phyloP scores from a whole-genome alignment of 139 green algal species.

The Penium margaritaceum region DNA sequence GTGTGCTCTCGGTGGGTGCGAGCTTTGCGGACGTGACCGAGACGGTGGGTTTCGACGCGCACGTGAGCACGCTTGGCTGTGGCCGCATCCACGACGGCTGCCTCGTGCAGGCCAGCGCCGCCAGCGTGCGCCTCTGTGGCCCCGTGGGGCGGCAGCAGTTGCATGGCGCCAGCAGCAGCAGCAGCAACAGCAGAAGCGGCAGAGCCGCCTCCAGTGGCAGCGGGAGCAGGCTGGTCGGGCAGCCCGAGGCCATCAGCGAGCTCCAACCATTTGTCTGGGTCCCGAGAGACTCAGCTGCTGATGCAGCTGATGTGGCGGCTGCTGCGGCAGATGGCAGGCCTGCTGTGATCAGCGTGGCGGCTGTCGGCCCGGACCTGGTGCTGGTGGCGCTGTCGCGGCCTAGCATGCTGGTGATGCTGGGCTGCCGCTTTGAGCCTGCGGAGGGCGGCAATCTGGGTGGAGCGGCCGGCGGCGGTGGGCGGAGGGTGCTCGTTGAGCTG shows the following conservation, averaged over 20 bases:
- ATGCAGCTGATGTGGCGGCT: too few relatives aligned
- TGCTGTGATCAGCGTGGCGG: conserved; percentile 25
- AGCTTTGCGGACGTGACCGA: conserved; percentile 41
- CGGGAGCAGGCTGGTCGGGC: too few relatives aligned
- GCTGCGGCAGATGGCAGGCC: background rate
- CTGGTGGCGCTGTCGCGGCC: conserved; percentile 26
- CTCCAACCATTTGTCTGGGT: too few relatives aligned
- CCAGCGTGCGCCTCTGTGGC: conserved; percentile 13
- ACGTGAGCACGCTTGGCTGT: conserved; percentile 23
- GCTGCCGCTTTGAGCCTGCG: background rate
- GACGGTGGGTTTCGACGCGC: conserved; percentile 11
- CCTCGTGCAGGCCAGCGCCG: conserved; percentile 24
- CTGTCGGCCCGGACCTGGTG: conserved; percentile 12
- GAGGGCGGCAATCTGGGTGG: background rate
- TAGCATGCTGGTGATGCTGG: conserved; percentile 19
- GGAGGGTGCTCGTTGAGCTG: conserved; percentile 16
- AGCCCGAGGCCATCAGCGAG: too few relatives aligned
- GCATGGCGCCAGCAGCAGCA: too few relatives aligned
- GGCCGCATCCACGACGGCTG: conserved; percentile 21
- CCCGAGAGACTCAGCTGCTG: too few relatives aligned
- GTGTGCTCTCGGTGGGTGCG: conserved; percentile 30
- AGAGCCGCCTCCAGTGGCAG: background rate
- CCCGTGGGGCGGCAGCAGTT: too few relatives aligned
- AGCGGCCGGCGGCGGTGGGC: background rate
- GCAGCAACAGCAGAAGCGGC: background rate